phyloP scores from a whole-genome alignment of 768 basidiomycete species.

The Hemileccinum impolitum region DNA sequence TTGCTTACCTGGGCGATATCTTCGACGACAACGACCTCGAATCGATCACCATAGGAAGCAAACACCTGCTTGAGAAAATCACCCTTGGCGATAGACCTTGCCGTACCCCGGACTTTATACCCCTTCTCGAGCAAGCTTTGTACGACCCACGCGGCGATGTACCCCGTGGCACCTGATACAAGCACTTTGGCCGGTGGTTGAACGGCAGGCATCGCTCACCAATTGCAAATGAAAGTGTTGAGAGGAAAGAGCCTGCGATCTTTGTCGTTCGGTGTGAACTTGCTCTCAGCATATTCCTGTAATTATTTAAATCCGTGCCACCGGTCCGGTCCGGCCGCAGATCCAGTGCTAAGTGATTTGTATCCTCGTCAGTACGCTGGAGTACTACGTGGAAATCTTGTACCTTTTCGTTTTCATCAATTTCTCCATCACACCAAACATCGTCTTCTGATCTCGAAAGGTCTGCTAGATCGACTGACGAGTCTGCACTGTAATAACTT shows the following conservation, averaged over 20 bases:
- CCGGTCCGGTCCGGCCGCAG: too few species aligned
- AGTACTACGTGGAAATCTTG: too few species aligned
- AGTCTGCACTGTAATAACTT: too few species aligned
- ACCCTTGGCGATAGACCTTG: conserved; percentile 60
- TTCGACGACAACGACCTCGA: conserved; percentile 64
- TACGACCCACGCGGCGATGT: conserved; percentile 46
- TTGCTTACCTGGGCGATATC: conserved; percentile 56
- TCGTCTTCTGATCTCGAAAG: too few species aligned
- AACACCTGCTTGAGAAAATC: conserved; percentile 54
- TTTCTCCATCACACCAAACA: too few species aligned
- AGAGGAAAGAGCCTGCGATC: not conserved
- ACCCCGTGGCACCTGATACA: conserved; percentile 29
- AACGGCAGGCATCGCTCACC: conserved; percentile 20
- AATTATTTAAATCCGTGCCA: not conserved
- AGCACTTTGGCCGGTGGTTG: conserved; percentile 28
- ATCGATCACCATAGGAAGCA: conserved; percentile 48
- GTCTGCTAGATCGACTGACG: too few species aligned
- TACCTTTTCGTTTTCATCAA: too few species aligned
- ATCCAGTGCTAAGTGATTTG: too few species aligned
- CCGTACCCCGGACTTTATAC: conserved; percentile 62
- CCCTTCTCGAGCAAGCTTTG: conserved; percentile 55
- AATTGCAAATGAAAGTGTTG: not conserved
- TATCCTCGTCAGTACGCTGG: too few species aligned
- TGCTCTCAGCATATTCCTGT: not conserved
- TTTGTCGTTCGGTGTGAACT: not conserved